Evolutionary conservation across 1,284 basidiomycete species (phyloP).

Genomic region (Coniferiporia weirii): DNA sequence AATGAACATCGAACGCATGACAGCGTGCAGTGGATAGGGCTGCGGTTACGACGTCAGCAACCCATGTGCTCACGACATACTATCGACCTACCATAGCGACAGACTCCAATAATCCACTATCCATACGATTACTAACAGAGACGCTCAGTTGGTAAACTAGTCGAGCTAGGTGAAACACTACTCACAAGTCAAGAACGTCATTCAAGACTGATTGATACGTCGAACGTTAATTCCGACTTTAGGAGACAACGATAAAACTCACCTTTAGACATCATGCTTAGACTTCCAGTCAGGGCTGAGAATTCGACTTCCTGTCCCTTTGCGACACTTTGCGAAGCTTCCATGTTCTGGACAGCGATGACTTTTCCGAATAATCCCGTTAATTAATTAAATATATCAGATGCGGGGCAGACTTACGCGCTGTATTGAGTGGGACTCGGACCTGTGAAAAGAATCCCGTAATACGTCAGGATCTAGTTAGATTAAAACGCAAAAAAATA

Average conservation of each 20-base stretch:
- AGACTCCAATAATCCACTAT: constrained; percentile 74
- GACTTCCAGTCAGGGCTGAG: constrained; percentile 38
- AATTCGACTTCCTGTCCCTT: constrained; percentile 33
- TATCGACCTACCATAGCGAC: constrained; percentile 43
- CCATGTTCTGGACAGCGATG: constrained; percentile 44
- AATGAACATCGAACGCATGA: constrained; percentile 75
- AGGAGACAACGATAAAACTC: constrained; percentile 14
- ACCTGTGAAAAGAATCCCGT: constrained; percentile 48
- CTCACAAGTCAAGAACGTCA: constrained; percentile 81
- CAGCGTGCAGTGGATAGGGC: constrained; percentile 82
- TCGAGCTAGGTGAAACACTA: constrained; percentile 7
- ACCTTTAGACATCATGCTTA: constrained; percentile 82
- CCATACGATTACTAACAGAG: constrained; percentile 53
- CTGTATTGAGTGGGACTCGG: constrained; percentile 88
- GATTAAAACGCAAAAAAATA: constrained; percentile 21
- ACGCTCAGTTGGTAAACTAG: not conserved
- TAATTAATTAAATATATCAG: not conserved
- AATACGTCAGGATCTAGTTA: constrained; percentile 18
- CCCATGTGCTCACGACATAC: not conserved
- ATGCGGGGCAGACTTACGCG: constrained; percentile 45
- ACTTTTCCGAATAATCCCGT: constrained; percentile 22
- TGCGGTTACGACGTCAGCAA: constrained; percentile 21
- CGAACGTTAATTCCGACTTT: constrained; percentile 1
- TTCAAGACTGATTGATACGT: constrained; percentile 57
- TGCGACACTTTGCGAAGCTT: constrained; percentile 30